Evolutionary conservation across 495 filamentous ascomycete species (phyloP).

Genomic region (Cenococcum geophilum): DNA sequence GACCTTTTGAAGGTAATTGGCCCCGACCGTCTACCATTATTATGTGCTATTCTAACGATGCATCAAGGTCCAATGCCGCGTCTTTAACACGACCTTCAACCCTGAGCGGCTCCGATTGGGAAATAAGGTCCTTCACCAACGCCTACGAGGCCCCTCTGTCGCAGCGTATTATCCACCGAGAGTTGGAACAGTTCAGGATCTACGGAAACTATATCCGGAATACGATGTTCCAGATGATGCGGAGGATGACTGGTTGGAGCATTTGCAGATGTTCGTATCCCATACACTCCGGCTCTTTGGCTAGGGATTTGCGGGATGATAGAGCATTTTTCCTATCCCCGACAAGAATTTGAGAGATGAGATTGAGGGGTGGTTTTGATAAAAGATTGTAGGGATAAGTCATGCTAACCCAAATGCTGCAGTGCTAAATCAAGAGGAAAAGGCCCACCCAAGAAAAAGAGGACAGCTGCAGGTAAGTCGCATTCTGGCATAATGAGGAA

Average conservation of each 20-base stretch:
- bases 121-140: constrained; percentile 81
- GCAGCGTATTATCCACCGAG: constrained; percentile 81
- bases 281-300: constrained; percentile 29
- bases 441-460: constrained; percentile 87
- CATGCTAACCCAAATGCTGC: constrained; percentile 7
- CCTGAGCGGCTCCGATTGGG: constrained; percentile 71
- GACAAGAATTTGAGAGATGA: not conserved
- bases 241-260: constrained; percentile 73
- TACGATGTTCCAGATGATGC: constrained; percentile 63
- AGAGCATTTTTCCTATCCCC: not conserved
- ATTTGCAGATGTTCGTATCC: constrained; percentile 56
- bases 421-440: constrained; percentile 77
- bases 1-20: constrained; percentile 68
- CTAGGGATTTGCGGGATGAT: constrained; percentile 5
- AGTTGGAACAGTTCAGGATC: constrained; percentile 59
- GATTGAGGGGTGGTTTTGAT: constrained; percentile 2
- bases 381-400: constrained; percentile 20
- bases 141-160: constrained; percentile 69
- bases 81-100: constrained; percentile 90
- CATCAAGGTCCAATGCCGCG: constrained; percentile 73
- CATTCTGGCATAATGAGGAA: not conserved
- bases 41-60: constrained; percentile 1
- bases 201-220: constrained; percentile 56
- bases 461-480: constrained; percentile 55
- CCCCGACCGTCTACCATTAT: not conserved